Percentiles rank a stretch among this genome's conserved stretches.
phyloP scores from a whole-genome alignment of 768 basidiomycete species.

The Sarcodon aspratus region DNA sequence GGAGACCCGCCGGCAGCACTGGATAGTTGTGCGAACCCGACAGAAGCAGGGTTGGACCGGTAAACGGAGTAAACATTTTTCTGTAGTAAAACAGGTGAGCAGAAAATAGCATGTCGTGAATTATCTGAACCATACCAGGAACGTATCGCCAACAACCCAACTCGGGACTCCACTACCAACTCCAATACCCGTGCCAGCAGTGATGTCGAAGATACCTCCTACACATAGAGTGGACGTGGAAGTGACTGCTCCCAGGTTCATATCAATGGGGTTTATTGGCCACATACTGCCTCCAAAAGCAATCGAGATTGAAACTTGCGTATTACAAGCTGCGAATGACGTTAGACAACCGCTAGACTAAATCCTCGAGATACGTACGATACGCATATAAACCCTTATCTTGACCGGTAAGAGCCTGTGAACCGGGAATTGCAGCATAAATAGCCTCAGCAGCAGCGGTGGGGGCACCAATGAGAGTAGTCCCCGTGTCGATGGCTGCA shows the following conservation, averaged over 20 bases:
- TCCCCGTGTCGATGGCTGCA: constrained; percentile 91
- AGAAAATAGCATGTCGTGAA: too few relatives aligned
- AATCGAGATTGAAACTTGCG: constrained; percentile 42
- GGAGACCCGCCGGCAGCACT: constrained; percentile 17
- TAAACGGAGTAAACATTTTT: constrained; percentile 50
- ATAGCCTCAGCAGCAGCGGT: constrained; percentile 43
- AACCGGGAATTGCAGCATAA: constrained; percentile 53
- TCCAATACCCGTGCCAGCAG: constrained; percentile 32
- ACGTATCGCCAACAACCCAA: constrained; percentile 38
- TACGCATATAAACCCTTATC: constrained; percentile 68
- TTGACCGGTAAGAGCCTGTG: constrained; percentile 29
- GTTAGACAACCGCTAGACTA: constrained; percentile 1
- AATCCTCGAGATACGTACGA: constrained; percentile 40
- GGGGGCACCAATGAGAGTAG: constrained; percentile 88
- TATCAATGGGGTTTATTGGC: constrained; percentile 64
- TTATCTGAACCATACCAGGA: constrained; percentile 16
- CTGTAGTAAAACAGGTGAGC: neutral
- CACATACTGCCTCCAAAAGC: constrained; percentile 74
- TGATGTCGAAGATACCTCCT: constrained; percentile 64
- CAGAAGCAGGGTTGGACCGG: constrained; percentile 31
- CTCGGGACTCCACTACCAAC: constrained; percentile 17
- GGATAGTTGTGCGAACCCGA: constrained; percentile 39
- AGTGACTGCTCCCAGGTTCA: constrained; percentile 57
- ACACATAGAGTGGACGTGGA: constrained; percentile 31
- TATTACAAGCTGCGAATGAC: constrained; percentile 48